These are phyloP conservation scores for Candida patagonica DNA, from an alignment of 805 yeast species.

Conservation along the genomic window DNA sequence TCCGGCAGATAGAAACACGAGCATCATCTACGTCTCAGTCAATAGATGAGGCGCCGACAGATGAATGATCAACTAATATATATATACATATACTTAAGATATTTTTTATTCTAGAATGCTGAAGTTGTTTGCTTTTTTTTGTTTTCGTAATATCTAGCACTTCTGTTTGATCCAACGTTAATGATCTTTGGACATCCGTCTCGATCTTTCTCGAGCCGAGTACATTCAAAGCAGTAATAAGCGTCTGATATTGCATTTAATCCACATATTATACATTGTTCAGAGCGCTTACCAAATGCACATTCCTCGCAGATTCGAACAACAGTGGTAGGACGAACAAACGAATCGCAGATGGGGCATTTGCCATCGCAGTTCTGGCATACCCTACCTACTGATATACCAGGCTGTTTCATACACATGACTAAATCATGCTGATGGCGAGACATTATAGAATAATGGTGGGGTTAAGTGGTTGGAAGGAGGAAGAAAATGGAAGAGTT, in stretches of 20 bases:
- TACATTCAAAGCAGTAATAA: constrained; percentile 80
- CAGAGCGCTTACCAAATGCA: constrained; percentile 56
- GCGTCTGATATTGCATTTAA: constrained; percentile 58
- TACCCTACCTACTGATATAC: constrained; percentile 56
- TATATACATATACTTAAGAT: neutral
- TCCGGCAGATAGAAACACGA: too few species aligned
- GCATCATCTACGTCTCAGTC: too few species aligned
- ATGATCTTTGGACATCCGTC: constrained; percentile 89
- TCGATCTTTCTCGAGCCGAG: constrained; percentile 63
- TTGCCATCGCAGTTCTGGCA: constrained; percentile 86
- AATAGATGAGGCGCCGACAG: too few species aligned
- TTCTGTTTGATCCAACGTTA: constrained; percentile 68
- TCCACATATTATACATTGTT: constrained; percentile 75
- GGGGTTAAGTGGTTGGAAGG: neutral
- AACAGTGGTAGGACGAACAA: constrained; percentile 56
- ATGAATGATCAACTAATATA: too few species aligned
- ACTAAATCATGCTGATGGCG: constrained; percentile 81
- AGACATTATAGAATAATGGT: constrained; percentile 66
- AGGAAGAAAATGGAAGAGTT: neutral
- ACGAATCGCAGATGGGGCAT: constrained; percentile 86
- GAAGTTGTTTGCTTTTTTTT: constrained; percentile 9
- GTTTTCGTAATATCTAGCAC: constrained; percentile 55
- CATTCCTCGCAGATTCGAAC: constrained; percentile 82
- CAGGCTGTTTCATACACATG: constrained; percentile 80
- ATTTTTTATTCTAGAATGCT: neutral